Conservation (phyloP, 345 rosid species). For the Aegle marmelos region DNA sequence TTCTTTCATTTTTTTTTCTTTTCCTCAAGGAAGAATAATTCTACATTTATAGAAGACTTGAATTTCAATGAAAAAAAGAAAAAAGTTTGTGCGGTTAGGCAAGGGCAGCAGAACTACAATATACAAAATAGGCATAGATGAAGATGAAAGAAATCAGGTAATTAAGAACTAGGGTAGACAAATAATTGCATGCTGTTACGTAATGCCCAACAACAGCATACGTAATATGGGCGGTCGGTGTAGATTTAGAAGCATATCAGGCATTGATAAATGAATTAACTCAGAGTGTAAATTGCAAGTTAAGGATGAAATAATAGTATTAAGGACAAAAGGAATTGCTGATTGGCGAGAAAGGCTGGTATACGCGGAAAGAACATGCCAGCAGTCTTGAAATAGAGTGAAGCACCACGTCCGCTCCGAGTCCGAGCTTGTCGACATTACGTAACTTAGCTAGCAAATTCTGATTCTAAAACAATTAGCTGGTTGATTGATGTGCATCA, state of each 20-base stretch:
- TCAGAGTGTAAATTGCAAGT: neutral
- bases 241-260: too few relatives aligned
- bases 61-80: neutral
- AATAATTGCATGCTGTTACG: neutral
- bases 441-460: constrained; percentile 26
- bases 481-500: constrained; percentile 10
- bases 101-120: neutral
- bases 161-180: too few relatives aligned
- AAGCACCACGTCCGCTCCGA: neutral
- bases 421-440: constrained; percentile 16
- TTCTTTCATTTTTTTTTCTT: too few relatives aligned
- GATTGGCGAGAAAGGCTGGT: neutral
- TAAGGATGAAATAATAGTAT: too few relatives aligned
- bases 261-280: too few relatives aligned
- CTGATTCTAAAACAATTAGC: neutral
- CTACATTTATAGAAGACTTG: neutral
- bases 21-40: too few relatives aligned
- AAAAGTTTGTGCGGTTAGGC: neutral
- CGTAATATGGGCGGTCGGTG: neutral
- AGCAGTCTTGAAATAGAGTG: neutral
- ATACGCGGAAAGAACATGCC: neutral
- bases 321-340: neutral
- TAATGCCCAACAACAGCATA: neutral
- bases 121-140: too few relatives aligned
- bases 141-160: too few relatives aligned